Conservation (phyloP, 257 asterid genomes). For the Prunella vulgaris region DNA sequence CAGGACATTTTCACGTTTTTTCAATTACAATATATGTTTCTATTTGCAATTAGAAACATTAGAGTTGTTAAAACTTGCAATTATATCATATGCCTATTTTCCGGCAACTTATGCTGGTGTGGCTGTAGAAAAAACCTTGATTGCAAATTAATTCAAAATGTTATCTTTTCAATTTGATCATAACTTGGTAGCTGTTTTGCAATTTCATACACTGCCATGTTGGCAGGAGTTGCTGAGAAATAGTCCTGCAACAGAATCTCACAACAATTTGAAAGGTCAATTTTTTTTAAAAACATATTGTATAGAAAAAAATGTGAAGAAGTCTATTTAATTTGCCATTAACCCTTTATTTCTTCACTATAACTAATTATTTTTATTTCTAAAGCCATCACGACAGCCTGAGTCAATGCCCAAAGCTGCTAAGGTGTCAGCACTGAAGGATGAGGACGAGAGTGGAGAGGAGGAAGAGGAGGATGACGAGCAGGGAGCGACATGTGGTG, state of each 20-base stretch:
- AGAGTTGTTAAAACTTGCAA: not conserved
- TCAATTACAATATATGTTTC: not conserved
- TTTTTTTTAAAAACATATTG: not conserved
- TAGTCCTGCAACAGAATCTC: not conserved
- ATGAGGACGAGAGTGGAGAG: slow-evolving; percentile 41
- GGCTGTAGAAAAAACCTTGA: not conserved
- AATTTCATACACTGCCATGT: not conserved
- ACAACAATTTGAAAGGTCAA: not conserved
- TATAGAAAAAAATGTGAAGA: not conserved
- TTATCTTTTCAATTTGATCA: not conserved
- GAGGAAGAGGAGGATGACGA: slow-evolving; percentile 50
- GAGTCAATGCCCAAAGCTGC: slow-evolving; percentile 36
- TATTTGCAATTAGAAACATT: not conserved
- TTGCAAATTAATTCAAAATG: not conserved
- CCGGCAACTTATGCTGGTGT: not conserved
- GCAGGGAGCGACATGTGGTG: slow-evolving; percentile 74
- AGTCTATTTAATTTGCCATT: not conserved
- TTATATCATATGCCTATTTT: not conserved
- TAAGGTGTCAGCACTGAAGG: slow-evolving; percentile 39
- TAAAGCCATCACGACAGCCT: slow-evolving; percentile 36
- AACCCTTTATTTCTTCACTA: not conserved
- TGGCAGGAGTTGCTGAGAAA: not conserved
- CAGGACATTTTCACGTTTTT: not conserved
- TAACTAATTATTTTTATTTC: not conserved
- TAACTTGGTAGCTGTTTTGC: not conserved